Evolutionary conservation across 2,329 filamentous ascomycete genomes (phyloP).

Genomic region (Exophiala viscosa): DNA sequence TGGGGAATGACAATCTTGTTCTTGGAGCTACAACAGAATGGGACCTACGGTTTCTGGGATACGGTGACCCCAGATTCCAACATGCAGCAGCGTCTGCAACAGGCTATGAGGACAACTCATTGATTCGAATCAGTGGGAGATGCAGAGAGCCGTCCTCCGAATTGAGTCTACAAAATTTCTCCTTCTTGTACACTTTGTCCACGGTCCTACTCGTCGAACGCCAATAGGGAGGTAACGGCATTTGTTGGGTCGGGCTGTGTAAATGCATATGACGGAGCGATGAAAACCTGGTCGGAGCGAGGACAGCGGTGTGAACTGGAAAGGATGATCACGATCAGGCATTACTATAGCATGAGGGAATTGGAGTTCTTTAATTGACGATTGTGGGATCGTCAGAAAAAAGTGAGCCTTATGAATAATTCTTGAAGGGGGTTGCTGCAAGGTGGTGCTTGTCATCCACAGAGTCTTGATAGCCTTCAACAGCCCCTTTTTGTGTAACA

Average conservation of each 20-base stretch:
- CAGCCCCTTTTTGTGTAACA: slow-evolving; percentile 12
- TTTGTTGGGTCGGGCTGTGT: slow-evolving; percentile 14
- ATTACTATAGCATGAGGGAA: slow-evolving; percentile 22
- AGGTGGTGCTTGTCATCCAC: not conserved
- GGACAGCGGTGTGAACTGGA: slow-evolving; percentile 5
- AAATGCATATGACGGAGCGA: slow-evolving; percentile 20
- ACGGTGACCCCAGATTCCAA: slow-evolving; percentile 15
- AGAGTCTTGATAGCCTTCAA: not conserved
- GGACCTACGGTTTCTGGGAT: slow-evolving; percentile 86
- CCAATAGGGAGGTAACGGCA: slow-evolving; percentile 2
- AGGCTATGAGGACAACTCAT: slow-evolving; percentile 22
- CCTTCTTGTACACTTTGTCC: slow-evolving; percentile 25
- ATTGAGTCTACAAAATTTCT: slow-evolving; percentile 10
- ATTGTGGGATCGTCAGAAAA: slow-evolving; percentile 10
- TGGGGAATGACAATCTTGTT: slow-evolving; percentile 91
- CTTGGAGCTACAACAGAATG: slow-evolving; percentile 86
- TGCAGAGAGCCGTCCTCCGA: slow-evolving; percentile 1
- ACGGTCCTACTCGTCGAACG: slow-evolving; percentile 9
- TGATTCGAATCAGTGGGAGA: slow-evolving; percentile 7
- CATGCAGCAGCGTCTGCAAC: slow-evolving; percentile 24
- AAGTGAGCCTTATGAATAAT: slow-evolving; percentile 21
- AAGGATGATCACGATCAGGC: slow-evolving; percentile 5
- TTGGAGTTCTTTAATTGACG: slow-evolving; percentile 17
- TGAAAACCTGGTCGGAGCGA: slow-evolving; percentile 4
- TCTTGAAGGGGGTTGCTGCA: not conserved